phyloP scores from a whole-genome alignment of 495 filamentous ascomycete genomes.

The Penicillium odoratum region DNA sequence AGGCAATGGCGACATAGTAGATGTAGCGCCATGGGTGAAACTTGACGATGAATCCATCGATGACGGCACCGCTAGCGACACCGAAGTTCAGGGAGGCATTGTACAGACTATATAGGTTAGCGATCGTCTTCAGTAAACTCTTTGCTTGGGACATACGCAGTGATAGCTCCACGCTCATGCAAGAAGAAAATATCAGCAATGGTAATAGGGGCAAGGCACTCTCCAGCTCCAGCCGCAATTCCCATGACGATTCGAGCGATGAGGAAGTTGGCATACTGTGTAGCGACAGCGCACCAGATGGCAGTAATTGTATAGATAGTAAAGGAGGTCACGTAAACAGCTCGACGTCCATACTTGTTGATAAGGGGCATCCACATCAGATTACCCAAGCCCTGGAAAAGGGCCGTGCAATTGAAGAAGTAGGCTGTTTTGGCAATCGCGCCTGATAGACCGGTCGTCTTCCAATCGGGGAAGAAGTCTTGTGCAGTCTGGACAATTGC shows the following conservation, averaged over 20 bases:
- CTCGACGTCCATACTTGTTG: constrained; percentile 55
- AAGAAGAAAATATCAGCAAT: constrained; percentile 60
- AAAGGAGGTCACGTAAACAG: constrained; percentile 52
- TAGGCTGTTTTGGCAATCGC: constrained; percentile 51
- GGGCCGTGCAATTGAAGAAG: constrained; percentile 53
- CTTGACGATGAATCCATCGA: constrained; percentile 53
- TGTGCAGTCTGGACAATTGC: constrained; percentile 48
- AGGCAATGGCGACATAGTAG: constrained; percentile 48
- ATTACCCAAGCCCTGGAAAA: constrained; percentile 50
- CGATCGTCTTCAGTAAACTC: no score
- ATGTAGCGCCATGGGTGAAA: constrained; percentile 49
- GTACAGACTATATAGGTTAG: constrained; percentile 30
- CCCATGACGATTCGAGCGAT: constrained; percentile 51
- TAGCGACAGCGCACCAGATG: constrained; percentile 48
- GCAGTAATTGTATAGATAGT: constrained; percentile 42
- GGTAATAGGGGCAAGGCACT: constrained; percentile 52
- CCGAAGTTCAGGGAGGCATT: constrained; percentile 48
- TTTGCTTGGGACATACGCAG: constrained; percentile 25
- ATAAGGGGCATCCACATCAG: constrained; percentile 57
- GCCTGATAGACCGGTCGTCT: constrained; percentile 27
- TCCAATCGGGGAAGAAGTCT: constrained; percentile 35
- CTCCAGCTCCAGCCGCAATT: constrained; percentile 52
- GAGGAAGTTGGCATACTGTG: constrained; percentile 42
- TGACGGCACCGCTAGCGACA: constrained; percentile 46
- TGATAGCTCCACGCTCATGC: constrained; percentile 54